Conservation (phyloP, 2,329 filamentous ascomycete genomes). For the Huntiella moniliformis region DNA sequence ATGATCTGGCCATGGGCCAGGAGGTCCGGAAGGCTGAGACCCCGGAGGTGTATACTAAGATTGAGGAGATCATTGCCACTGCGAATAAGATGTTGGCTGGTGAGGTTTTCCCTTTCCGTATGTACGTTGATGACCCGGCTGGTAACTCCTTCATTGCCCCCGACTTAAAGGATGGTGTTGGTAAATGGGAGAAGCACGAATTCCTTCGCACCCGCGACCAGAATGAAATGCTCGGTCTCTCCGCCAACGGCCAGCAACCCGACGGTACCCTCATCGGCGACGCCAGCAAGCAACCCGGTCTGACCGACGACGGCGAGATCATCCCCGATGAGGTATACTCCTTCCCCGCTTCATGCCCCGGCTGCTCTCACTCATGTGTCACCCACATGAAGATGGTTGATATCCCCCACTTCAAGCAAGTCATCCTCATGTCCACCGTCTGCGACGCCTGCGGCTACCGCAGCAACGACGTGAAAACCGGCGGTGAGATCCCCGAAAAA, state of each 20-base stretch:
- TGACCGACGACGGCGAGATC: slow-evolving; percentile 52
- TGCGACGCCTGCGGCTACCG: slow-evolving; percentile 87
- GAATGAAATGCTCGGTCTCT: slow-evolving; percentile 68
- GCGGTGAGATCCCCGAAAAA: slow-evolving; percentile 72
- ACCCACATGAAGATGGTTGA: slow-evolving; percentile 99
- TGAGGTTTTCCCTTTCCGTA: slow-evolving; percentile 65
- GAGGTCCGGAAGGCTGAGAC: slow-evolving; percentile 58
- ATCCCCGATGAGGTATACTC: slow-evolving; percentile 80
- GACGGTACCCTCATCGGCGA: slow-evolving; percentile 18
- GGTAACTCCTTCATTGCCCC: slow-evolving; percentile 96
- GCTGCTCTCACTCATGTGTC: slow-evolving; percentile 66
- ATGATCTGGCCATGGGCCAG: slow-evolving; percentile 68
- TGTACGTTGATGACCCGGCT: slow-evolving; percentile 75
- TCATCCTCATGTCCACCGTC: slow-evolving; percentile 84
- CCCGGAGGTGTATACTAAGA: slow-evolving; percentile 61
- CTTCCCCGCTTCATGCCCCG: slow-evolving; percentile 81
- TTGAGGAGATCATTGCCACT: slow-evolving; percentile 57
- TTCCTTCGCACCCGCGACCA: slow-evolving; percentile 70
- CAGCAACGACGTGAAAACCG: slow-evolving; percentile 94
- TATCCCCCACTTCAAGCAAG: slow-evolving; percentile 95
- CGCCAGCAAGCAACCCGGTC: slow-evolving; percentile 14
- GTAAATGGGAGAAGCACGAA: slow-evolving; percentile 76
- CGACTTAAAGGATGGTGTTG: slow-evolving; percentile 56
- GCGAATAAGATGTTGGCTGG: slow-evolving; percentile 62
- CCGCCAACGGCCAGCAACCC: slow-evolving; percentile 30